Percentiles rank a stretch among this genome's conserved stretches.
phyloP scores from a whole-genome alignment of 371 early-diverging fungal genomes.

The Apophysomyces ossiformis region DNA sequence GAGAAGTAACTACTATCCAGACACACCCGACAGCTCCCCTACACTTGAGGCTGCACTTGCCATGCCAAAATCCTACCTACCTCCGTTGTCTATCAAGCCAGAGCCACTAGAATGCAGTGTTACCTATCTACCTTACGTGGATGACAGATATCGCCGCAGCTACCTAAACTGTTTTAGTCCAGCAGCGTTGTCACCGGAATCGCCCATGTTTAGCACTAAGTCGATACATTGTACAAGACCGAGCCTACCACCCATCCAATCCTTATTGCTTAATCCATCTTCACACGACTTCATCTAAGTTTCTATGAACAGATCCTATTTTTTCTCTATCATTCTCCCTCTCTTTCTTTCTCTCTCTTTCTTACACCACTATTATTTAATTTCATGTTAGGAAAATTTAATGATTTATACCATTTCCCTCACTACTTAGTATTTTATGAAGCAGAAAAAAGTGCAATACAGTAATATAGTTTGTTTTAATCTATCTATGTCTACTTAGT shows the following conservation, averaged over 20 bases:
- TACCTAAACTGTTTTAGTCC: not conserved
- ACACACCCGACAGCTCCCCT: constrained; percentile 16
- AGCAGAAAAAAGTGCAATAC: constrained; percentile 2
- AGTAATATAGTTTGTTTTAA: constrained; percentile 1
- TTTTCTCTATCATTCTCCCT: not conserved
- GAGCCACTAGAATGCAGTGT: constrained; percentile 2
- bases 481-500: constrained; percentile 1
- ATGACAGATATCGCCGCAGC: not conserved
- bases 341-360: not conserved
- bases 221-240: constrained; percentile 2
- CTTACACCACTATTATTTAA: not conserved
- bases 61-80: constrained; percentile 11
- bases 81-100: constrained; percentile 10
- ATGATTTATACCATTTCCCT: not conserved
- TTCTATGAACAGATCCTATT: constrained; percentile 2
- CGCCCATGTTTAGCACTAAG: not conserved
- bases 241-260: constrained; percentile 25
- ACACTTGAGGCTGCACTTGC: constrained; percentile 4
- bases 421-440: not conserved
- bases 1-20: not conserved
- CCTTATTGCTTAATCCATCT: constrained; percentile 16
- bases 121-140: not conserved
- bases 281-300: constrained; percentile 2
- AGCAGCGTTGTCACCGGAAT: not conserved
- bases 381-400: not conserved